These are phyloP conservation scores for Wickerhamiella sergipiensis DNA, from an alignment of 805 yeast species.

Conservation along the genomic window DNA sequence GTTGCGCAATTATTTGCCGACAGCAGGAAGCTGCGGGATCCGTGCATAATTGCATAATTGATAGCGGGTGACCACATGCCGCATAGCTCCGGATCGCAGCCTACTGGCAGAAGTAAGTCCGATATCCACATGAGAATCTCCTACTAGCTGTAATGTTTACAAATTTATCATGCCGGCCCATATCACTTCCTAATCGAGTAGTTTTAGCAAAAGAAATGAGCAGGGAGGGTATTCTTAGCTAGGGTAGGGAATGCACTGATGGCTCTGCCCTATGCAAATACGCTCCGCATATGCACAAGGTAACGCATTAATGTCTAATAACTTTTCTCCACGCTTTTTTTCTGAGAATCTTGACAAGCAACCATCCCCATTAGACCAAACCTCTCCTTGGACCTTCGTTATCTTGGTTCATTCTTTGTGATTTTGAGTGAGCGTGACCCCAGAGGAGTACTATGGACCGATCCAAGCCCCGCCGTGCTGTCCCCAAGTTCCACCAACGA, in stretches of 20 bases:
- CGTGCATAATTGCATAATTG: background rate
- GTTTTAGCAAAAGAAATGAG: background rate
- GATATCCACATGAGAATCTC: background rate
- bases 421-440: background rate
- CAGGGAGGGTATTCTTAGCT: background rate
- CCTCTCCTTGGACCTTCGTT: background rate
- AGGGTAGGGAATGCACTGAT: background rate
- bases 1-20: background rate
- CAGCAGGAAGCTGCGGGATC: background rate
- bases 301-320: background rate
- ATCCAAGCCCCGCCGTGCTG: background rate
- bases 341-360: background rate
- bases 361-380: background rate
- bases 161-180: background rate
- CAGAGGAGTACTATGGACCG: background rate
- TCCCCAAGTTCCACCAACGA: slow-evolving; percentile 5
- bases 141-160: background rate
- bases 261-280: background rate
- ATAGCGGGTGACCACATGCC: too few relatives aligned
- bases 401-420: background rate
- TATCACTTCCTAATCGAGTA: background rate
- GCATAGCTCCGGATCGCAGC: too few relatives aligned
- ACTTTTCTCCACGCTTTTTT: background rate
- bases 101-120: too few relatives aligned
- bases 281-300: background rate